These are phyloP conservation scores for Phytopythium mirpurense DNA, from an alignment of 352 stramenopile genomes.

Conservation along the genomic window DNA sequence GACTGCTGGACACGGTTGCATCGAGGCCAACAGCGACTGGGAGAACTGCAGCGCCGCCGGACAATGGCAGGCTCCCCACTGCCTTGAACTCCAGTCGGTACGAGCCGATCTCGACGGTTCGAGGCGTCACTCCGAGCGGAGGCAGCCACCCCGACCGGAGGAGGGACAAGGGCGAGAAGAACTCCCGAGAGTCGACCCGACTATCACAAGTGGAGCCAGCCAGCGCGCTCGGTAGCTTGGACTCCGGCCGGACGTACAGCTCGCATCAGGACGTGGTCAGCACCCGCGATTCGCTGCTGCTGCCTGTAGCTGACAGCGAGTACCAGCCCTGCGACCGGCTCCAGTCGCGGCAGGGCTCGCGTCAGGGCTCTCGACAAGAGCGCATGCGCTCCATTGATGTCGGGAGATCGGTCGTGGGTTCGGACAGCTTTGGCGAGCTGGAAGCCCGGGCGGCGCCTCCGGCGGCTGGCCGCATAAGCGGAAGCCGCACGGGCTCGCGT, in stretches of 20 bases:
- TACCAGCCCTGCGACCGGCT: conserved; percentile 72
- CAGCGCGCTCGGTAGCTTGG: not conserved
- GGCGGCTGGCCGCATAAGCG: not conserved
- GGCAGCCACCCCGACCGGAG: not conserved
- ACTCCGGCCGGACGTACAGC: not conserved
- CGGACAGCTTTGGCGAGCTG: conserved; percentile 35
- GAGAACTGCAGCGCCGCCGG: conserved; percentile 14
- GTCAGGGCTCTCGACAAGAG: conserved; percentile 41
- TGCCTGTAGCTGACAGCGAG: conserved; percentile 33
- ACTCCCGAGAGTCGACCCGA: not conserved
- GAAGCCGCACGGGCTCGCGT: conserved; percentile 19
- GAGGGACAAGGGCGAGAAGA: not conserved
- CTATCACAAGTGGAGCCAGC: not conserved
- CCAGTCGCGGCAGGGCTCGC: conserved; percentile 67
- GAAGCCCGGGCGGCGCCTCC: conserved; percentile 20
- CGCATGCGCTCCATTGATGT: not conserved
- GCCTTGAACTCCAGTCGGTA: conserved; percentile 15
- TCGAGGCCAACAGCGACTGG: not conserved
- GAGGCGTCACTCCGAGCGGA: not conserved
- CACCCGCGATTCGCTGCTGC: conserved; percentile 6
- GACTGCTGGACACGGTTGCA: not conserved
- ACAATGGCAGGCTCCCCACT: conserved; percentile 20
- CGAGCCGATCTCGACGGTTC: not conserved
- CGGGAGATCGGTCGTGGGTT: conserved; percentile 5
- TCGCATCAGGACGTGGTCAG: conserved; percentile 17